Percentiles rank a stretch among this genome's conserved stretches.
phyloP scores from a whole-genome alignment of 129 eudicot genomes.

The Apium graveolens region DNA sequence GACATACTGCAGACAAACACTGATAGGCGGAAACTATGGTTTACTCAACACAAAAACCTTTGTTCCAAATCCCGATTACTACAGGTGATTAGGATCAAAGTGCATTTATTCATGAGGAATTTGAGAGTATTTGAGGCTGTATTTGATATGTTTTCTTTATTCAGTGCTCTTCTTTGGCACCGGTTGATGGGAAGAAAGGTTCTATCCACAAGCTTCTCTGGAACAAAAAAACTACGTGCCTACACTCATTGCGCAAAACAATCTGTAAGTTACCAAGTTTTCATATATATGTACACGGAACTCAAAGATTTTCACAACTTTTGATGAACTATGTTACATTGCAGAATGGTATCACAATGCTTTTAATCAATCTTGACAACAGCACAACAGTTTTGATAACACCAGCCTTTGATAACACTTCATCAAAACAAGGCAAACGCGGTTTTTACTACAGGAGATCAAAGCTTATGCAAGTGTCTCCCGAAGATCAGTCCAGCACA shows the following conservation, averaged over 20 bases:
- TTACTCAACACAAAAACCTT: constrained; percentile 52
- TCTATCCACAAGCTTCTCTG: constrained; percentile 46
- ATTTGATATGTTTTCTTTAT: background rate
- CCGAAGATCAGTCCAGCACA: background rate
- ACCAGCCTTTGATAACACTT: constrained; percentile 24
- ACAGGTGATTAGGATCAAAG: constrained; percentile 32
- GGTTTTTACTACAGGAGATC: constrained; percentile 23
- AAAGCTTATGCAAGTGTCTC: constrained; percentile 14
- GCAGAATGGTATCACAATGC: constrained; percentile 69
- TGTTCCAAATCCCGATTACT: constrained; percentile 80
- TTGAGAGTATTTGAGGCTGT: background rate
- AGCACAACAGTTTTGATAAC: constrained; percentile 41
- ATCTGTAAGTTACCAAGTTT: constrained; percentile 33
- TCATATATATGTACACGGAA: background rate
- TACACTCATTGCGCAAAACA: constrained; percentile 73
- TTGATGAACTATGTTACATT: constrained; percentile 15
- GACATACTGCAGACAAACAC: constrained; percentile 73
- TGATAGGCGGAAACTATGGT: constrained; percentile 88
- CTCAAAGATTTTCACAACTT: background rate
- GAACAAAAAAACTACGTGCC: constrained; percentile 56
- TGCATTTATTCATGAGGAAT: background rate
- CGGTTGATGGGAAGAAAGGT: constrained; percentile 84
- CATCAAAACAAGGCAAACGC: constrained; percentile 20
- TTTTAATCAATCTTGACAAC: constrained; percentile 61
- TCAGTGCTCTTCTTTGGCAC: constrained; percentile 95